A percentile compares a stretch with the other conserved stretches of the same genome.
These are phyloP conservation scores for Coemansia sp. DNA, from an alignment of 192 early-diverging fungal genomes.

Conservation along the genomic window DNA sequence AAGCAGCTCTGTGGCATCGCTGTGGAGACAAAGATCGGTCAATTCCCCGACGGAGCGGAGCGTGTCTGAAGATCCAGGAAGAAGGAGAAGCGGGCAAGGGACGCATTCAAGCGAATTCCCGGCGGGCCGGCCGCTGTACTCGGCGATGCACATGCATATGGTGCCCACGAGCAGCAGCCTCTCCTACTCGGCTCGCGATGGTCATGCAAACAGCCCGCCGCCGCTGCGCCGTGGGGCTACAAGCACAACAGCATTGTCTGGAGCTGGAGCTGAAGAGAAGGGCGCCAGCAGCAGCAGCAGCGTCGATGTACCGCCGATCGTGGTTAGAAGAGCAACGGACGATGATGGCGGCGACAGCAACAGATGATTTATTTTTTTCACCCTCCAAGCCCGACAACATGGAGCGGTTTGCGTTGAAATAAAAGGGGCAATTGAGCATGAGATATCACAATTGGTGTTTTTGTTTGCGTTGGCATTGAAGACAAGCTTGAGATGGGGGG, in stretches of 20 bases:
- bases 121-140: conserved; percentile 10
- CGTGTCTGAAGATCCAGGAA: not conserved
- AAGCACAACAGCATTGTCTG: not conserved
- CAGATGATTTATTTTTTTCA: too few species aligned
- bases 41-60: not conserved
- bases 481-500: too few species aligned
- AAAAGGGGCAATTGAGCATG: too few species aligned
- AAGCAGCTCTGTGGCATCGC: not conserved
- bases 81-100: not conserved
- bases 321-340: conserved; percentile 2
- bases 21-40: not conserved
- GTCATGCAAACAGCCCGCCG: not conserved
- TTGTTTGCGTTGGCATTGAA: too few species aligned
- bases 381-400: too few species aligned
- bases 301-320: not conserved
- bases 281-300: not conserved
- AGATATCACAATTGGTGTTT: too few species aligned
- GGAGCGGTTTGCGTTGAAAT: too few species aligned
- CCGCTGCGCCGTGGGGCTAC: conserved; percentile 1
- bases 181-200: not conserved
- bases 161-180: not conserved
- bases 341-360: too few species aligned
- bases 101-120: not conserved
- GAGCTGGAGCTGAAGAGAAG: not conserved
- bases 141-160: conserved; percentile 28